Base-by-base conservation (phyloP, 495 filamentous ascomycete species). In the Pseudoneurospora amorphoporcata region DNA sequence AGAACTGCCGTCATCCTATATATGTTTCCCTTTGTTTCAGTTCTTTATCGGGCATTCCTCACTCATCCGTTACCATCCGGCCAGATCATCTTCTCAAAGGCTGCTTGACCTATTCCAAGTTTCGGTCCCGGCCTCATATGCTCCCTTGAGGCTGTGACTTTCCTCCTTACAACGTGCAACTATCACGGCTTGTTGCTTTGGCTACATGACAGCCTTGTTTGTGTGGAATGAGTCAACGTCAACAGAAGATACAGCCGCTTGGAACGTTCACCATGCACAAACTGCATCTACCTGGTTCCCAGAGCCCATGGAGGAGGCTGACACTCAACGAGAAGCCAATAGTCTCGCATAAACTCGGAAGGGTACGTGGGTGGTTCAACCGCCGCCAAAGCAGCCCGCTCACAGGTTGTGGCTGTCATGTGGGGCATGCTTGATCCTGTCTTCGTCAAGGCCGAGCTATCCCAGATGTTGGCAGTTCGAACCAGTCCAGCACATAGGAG, bases 1-100 rank as follows among this genome's bases (percentile, higher is more conserved):
- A 76, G 79, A 80, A 79, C 77, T 75, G 74, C 77, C 75, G 73
- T 70, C 70, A 73, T 76, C 71, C 76, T 70, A 74, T 72, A 71
- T 70, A 58, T 73, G 77, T 80, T 75, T 76, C 71, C 69, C 41
- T 74, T 68, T 69, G 70, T 73, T 76, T 65, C 73, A 65, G 69
- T 75, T 68, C 68, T 70, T 47, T 58, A 71, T 74, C 74, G 53
- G 69, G 70, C 65, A 72, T 70, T 72, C 70, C 41, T 70, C 70
- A 61, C 73, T 68, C 68, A 71, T 75, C 71, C 45, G 72, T 77
- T 72, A 75, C 75, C 42, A 61, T 68, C 61, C 29, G 42, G 68
- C 45, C 69, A 70, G 69, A 39, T 65, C 47, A 72, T 53, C 45
- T 72, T 71, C 68, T 73, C 72, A 65, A 4, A 58, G 12, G 29